These are phyloP conservation scores for Dactylis glomerata DNA, from an alignment of 176 grass and related monocot genomes.

Conservation along the genomic window DNA sequence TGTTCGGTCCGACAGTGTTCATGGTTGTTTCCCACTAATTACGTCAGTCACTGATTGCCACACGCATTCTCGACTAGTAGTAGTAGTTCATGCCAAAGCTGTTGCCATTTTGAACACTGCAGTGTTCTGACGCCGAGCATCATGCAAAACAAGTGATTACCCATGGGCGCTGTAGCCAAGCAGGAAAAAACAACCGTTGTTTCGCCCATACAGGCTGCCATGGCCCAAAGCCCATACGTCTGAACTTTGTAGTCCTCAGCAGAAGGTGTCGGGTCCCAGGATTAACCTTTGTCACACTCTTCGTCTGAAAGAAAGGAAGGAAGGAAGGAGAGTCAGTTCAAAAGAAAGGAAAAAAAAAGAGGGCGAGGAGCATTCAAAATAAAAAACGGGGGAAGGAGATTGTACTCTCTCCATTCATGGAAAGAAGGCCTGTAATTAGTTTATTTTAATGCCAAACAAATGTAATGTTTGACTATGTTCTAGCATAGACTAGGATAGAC, in stretches of 20 bases:
- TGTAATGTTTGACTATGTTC: too few species aligned
- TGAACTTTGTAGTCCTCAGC: not conserved
- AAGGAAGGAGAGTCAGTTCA: too few species aligned
- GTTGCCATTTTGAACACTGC: not conserved
- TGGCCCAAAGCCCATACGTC: not conserved
- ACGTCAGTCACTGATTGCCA: not conserved
- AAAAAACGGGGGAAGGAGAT: too few species aligned
- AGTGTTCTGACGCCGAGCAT: not conserved
- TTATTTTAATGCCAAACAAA: too few species aligned
- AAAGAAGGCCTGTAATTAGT: too few species aligned
- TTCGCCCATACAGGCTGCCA: not conserved
- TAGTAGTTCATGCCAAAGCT: not conserved
- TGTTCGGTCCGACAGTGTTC: not conserved
- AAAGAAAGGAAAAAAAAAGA: too few species aligned
- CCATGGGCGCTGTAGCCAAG: not conserved
- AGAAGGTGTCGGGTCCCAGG: not conserved
- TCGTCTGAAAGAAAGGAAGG: not conserved
- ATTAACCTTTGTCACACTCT: not conserved
- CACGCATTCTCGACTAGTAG: not conserved
- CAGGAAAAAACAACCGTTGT: not conserved
- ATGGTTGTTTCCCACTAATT: not conserved
- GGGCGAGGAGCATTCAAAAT: too few species aligned
- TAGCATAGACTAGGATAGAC: too few species aligned
- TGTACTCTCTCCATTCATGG: too few species aligned
- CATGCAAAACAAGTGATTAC: conserved; percentile 3